Evolutionary conservation across 495 filamentous ascomycete species (phyloP), one percentile per base, ranked within the genome.

Genomic region (Penicillium diatomitis): DNA sequence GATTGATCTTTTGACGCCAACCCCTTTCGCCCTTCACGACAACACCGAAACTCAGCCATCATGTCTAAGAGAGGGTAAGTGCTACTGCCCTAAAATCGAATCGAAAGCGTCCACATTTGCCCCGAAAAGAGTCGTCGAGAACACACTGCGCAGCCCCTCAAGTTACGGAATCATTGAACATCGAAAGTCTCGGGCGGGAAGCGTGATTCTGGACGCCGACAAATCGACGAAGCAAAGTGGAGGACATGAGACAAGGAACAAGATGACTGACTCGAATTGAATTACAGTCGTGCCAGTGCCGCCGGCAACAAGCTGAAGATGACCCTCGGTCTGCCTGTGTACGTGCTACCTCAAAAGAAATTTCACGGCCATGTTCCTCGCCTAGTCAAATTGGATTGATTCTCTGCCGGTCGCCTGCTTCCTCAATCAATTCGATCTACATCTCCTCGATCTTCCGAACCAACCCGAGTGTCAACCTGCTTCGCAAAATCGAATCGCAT

Each of bases 291-390:
- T 66, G 87, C 87, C 80, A 86, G 86, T 86, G 85, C 87, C 79
- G 82, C 90, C 60, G 94, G 92, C 80, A 95, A 95, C 86, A 98
- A 98, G 86, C 84, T 98, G 57, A 98, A 96, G 85, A 98, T 98
- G 92, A 95, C 92, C 70, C 88, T 98, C 74, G 92, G 87, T 96
- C 88, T 98, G 64, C 92, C 92, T 72, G 86, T 90, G 91, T 96
- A 91, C 74, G 90, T 88, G 27, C 31, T 34, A 37, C 12, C 44
- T 59, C 56, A 38, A 50, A 50, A 48, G 41, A 54, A 51, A 51
- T 48, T 56, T 38, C 53, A 47, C 36, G 34, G 41, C 54, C 45
- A 50, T 55, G 49, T 54, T 39, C 44, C 45, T 43, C 50, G 52
- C 51, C 52, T 49, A 52, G 41, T 51, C 47, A 56, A 59, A 30